phyloP scores from a whole-genome alignment of 495 filamentous ascomycete species.

The Penicillium diatomitis region DNA sequence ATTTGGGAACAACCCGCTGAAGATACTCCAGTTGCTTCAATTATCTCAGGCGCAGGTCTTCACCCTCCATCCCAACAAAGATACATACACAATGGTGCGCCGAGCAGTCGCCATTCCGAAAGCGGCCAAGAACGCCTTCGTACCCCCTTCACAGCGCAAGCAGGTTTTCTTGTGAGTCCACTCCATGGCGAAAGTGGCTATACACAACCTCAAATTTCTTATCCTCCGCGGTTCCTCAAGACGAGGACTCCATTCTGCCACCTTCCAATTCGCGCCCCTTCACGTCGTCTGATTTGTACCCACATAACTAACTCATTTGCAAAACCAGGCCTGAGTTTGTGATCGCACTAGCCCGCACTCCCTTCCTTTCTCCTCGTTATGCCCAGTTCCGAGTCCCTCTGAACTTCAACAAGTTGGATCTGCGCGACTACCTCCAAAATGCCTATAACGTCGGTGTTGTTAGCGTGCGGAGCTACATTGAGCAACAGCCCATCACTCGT shows the following conservation, averaged over 20 bases:
- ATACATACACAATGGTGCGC: slow-evolving; percentile 27
- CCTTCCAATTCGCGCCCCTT: no score
- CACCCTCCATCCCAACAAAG: not conserved
- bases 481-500: slow-evolving; percentile 51
- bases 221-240: not conserved
- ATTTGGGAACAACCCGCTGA: slow-evolving; percentile 17
- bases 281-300: no score
- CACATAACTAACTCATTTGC: no score
- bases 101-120: slow-evolving; percentile 21
- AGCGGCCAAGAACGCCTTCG: slow-evolving; percentile 6
- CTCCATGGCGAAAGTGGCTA: not conserved
- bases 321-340: slow-evolving; percentile 62
- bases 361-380: slow-evolving; percentile 61
- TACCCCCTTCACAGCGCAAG: slow-evolving; percentile 33
- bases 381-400: slow-evolving; percentile 81
- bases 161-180: slow-evolving; percentile 60
- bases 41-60: not conserved
- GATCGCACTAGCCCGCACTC: slow-evolving; percentile 64
- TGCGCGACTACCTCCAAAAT: slow-evolving; percentile 79
- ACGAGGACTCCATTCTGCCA: no score
- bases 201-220: slow-evolving; percentile 2
- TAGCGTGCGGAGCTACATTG: slow-evolving; percentile 69
- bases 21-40: slow-evolving; percentile 16
- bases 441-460: slow-evolving; percentile 59
- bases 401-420: slow-evolving; percentile 81